These are phyloP conservation scores for Cladorrhinum sp. DNA, from an alignment of 2,329 filamentous ascomycete genomes.

Conservation along the genomic window DNA sequence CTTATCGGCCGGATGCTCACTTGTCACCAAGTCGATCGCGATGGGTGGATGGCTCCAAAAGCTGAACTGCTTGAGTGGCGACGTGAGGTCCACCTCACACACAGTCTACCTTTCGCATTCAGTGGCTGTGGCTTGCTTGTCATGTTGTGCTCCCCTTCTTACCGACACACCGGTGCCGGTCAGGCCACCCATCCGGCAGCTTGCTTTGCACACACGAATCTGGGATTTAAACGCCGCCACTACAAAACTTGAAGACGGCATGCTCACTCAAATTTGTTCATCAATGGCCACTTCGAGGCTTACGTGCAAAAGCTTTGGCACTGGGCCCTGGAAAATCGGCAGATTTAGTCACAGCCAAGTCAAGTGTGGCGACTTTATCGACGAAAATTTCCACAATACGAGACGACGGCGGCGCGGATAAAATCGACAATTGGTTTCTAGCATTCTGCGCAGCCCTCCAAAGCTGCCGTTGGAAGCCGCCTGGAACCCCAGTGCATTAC, in stretches of 20 bases:
- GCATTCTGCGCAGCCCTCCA: not conserved
- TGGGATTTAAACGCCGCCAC: not conserved
- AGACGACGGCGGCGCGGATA: not conserved
- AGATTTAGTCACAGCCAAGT: not conserved
- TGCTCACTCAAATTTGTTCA: not conserved
- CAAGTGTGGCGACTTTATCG: conserved; percentile 3
- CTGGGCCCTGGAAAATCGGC: not conserved
- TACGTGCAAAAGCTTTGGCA: not conserved
- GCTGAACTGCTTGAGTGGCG: not conserved
- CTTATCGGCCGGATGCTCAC: not conserved
- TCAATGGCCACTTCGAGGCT: not conserved
- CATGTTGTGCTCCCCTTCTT: not conserved
- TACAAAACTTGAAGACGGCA: not conserved
- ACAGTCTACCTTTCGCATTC: too few species aligned
- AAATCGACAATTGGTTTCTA: not conserved
- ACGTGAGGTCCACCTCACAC: not conserved
- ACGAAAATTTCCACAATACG: conserved; percentile 8
- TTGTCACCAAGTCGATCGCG: not conserved
- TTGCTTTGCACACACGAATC: too few species aligned
- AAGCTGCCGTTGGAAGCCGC: not conserved
- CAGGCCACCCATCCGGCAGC: not conserved
- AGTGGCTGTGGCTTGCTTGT: not conserved
- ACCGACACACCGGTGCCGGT: not conserved
- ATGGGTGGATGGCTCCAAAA: not conserved
- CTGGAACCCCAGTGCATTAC: not conserved